Evolutionary conservation across 345 rosid species (phyloP), one percentile per base, ranked within the genome.

Genomic region (Aethionema arabicum): DNA sequence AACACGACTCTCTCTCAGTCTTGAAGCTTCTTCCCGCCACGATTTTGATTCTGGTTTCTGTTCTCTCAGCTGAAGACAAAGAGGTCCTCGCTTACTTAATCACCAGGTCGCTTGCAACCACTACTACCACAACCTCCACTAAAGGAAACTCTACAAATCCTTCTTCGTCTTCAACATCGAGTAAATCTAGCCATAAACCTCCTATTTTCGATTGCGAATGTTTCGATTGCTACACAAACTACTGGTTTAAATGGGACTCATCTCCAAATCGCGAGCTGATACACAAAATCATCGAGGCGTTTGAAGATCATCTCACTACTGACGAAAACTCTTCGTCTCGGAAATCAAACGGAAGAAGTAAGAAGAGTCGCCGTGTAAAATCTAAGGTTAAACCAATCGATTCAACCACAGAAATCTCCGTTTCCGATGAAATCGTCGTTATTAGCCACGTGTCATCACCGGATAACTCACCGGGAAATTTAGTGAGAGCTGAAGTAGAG

Each of bases 81-180:
- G 89, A 95, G 40, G 97, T 95, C 60, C 86, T 95, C 0, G 97
- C 99, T 63, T 90, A 95, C 76, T 74, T 90, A 79, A 81, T 93
- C 35, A 77, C 90, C 38, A 60, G 91, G 47, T 85, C 84, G 42
- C 46, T 84, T 12, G 75, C 79, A 65, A 74, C 80, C 65, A 72
- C 83, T 44, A 63, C 79, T 5, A 31, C 45, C 21, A 33, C 32
- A 13, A 46, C 57, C 32, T 66, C 57, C 13, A 36, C 9, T 6
- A 30, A 37, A 33, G 15, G 38, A 62, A 29, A 11, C 45, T n/a
- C 48, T 7, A 39, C 53, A 9, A 50, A 14, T 36, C 52, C 62
- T 11, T 30, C 71, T 33, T 54, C 67, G 8, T 47, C 61, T 16
- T 38, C 10, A 10, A 71, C 61, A 15, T 57, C 82, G 14, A 71